phyloP scores from a whole-genome alignment of 148 eudicot species.

The Vaccinium vitisidaea region DNA sequence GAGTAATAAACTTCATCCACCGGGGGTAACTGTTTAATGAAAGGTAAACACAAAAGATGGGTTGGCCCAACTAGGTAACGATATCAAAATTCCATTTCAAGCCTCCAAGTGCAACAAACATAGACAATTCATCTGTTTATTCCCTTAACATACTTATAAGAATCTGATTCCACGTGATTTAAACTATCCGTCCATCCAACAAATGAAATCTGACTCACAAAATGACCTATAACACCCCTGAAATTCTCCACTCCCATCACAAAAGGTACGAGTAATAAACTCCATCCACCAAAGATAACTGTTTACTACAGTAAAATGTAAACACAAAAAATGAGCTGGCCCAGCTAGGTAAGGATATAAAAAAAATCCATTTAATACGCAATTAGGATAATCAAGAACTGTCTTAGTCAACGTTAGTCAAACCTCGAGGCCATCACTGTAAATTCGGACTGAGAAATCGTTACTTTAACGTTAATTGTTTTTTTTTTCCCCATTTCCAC shows the following conservation, averaged over 20 bases:
- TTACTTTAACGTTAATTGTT: not conserved
- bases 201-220: not conserved
- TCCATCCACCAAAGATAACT: not conserved
- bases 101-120: too few relatives aligned
- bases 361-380: not conserved
- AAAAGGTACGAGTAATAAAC: not conserved
- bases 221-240: not conserved
- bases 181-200: not conserved
- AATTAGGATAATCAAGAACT: not conserved
- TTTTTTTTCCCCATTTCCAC: not conserved
- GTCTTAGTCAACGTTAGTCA: constrained; percentile 3
- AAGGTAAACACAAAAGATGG: too few relatives aligned
- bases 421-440: constrained; percentile 9
- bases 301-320: not conserved
- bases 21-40: too few relatives aligned
- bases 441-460: not conserved
- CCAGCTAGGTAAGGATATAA: not conserved
- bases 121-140: too few relatives aligned
- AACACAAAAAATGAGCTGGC: not conserved
- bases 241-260: not conserved
- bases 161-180: too few relatives aligned
- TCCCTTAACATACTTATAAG: too few relatives aligned
- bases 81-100: too few relatives aligned
- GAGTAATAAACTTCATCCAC: too few relatives aligned
- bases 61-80: too few relatives aligned